A percentile compares a stretch with the other conserved stretches of the same genome.
These are phyloP conservation scores for Pelagomonas calceolata DNA, from an alignment of 108 stramenopile species.

Conservation along the genomic window DNA sequence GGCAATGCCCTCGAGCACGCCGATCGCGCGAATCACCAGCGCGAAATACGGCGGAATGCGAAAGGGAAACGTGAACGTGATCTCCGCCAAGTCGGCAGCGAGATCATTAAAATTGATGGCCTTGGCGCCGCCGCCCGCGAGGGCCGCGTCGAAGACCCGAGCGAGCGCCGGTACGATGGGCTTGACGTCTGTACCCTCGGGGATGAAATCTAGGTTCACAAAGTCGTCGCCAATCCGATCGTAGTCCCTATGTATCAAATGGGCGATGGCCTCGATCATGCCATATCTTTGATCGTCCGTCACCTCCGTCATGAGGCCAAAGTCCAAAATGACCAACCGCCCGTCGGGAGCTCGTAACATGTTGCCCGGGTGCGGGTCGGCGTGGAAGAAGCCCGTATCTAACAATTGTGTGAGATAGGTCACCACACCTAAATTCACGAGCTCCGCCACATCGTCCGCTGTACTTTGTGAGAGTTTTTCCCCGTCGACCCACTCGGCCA, in stretches of 20 bases:
- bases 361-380: constrained; percentile 61
- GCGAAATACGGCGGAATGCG: constrained; percentile 87
- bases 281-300: constrained; percentile 85
- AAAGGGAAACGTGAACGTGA: constrained; percentile 80
- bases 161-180: constrained; percentile 85
- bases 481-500: constrained; percentile 91
- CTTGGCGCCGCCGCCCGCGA: constrained; percentile 90
- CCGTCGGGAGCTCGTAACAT: constrained; percentile 82
- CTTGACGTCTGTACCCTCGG: constrained; percentile 66
- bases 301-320: constrained; percentile 86
- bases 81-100: constrained; percentile 78
- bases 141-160: constrained; percentile 81
- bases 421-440: constrained; percentile 86
- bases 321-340: constrained; percentile 80
- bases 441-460: constrained; percentile 75
- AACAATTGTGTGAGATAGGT: constrained; percentile 82
- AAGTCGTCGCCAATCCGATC: constrained; percentile 83
- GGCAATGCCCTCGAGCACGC: constrained; percentile 84
- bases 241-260: constrained; percentile 83
- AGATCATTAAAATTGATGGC: constrained; percentile 86
- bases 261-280: constrained; percentile 89
- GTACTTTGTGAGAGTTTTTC: constrained; percentile 77
- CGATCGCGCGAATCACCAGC: constrained; percentile 78
- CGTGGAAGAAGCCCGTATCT: constrained; percentile 78
- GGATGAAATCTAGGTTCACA: constrained; percentile 81